Evolutionary conservation across 768 basidiomycete genomes (phyloP).

Genomic region (Naganishia vaughanmartiniae): DNA sequence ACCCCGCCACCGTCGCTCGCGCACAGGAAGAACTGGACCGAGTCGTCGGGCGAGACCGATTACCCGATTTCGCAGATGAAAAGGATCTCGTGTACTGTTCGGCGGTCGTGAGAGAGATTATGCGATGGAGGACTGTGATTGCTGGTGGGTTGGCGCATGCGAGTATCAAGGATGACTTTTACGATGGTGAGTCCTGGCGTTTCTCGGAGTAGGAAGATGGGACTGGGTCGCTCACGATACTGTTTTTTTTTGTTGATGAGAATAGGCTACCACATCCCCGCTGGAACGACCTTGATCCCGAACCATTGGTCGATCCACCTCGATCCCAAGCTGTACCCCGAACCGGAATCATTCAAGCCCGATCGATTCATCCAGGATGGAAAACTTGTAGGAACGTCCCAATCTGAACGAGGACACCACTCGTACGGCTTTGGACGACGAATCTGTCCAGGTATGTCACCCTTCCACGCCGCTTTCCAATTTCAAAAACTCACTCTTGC

Average conservation of each 20-base stretch:
- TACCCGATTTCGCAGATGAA: conserved; percentile 38
- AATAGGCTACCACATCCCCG: conserved; percentile 31
- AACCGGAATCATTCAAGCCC: conserved; percentile 36
- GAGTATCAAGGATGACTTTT: conserved; percentile 32
- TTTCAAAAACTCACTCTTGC: background rate
- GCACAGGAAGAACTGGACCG: conserved; percentile 41
- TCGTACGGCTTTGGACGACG: conserved; percentile 29
- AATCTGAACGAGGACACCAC: conserved; percentile 31
- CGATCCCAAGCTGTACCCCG: conserved; percentile 36
- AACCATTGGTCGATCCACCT: conserved; percentile 38
- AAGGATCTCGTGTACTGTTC: conserved; percentile 35
- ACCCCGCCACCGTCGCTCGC: conserved; percentile 20
- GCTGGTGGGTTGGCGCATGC: conserved; percentile 36
- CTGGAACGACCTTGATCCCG: conserved; percentile 34
- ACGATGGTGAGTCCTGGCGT: conserved; percentile 16
- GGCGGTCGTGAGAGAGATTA: conserved; percentile 37
- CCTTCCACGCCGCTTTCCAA: background rate
- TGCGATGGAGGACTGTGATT: conserved; percentile 41
- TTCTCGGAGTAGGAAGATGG: background rate
- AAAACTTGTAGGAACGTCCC: conserved; percentile 31
- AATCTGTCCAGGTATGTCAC: conserved; percentile 31
- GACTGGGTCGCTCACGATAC: background rate
- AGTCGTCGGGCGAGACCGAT: conserved; percentile 34
- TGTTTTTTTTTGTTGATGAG: background rate
- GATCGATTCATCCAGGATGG: conserved; percentile 33